Evolutionary conservation across 148 eudicot species (phyloP).

Genomic region (Arbutus unedo): DNA sequence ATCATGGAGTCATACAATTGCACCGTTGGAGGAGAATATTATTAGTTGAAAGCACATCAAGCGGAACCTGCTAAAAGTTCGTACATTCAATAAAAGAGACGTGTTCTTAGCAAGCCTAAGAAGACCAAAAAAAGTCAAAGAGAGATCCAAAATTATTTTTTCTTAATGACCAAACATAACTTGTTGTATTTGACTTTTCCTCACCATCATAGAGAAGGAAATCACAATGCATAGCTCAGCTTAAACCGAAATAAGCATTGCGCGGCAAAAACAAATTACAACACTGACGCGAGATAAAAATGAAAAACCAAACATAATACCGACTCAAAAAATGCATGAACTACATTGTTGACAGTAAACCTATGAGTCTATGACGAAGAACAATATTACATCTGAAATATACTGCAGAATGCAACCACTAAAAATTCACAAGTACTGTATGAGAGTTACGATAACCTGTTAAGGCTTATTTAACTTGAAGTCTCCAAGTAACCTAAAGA

Average conservation of each 20-base stretch:
- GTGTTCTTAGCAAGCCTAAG: neutral
- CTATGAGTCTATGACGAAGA: neutral
- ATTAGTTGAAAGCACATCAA: conserved; percentile 9
- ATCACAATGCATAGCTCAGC: neutral
- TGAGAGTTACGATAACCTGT: neutral
- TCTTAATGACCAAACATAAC: neutral
- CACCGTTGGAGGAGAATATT: neutral
- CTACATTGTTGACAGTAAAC: neutral
- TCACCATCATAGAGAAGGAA: neutral
- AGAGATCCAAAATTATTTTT: neutral
- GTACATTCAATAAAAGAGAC: neutral
- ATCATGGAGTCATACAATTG: conserved; percentile 9
- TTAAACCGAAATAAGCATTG: neutral
- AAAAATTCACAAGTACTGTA: neutral
- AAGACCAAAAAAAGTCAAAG: neutral
- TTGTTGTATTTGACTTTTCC: neutral
- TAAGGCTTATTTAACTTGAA: neutral
- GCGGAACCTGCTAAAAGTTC: conserved; percentile 6
- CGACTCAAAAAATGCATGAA: neutral
- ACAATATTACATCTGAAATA: neutral
- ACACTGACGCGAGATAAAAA: neutral
- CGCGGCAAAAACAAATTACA: neutral
- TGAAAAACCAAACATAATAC: neutral
- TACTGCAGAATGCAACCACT: neutral
- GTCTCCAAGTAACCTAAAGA: neutral